Percentiles rank a stretch among this genome's conserved stretches.
phyloP scores from a whole-genome alignment of 495 filamentous ascomycete genomes.

The Sporormia fimetaria region DNA sequence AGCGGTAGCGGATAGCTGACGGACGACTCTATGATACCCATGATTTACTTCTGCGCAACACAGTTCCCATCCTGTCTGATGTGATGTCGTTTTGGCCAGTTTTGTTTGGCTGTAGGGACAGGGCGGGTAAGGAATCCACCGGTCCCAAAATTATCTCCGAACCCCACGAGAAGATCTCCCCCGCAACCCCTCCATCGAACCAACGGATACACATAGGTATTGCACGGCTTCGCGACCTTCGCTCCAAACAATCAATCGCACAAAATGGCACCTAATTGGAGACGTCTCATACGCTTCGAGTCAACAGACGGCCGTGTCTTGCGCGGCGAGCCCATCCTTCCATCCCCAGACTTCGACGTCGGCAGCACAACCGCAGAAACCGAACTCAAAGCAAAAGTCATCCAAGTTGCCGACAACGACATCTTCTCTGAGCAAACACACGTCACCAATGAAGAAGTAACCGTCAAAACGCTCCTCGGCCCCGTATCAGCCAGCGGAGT shows the following conservation, averaged over 20 bases:
- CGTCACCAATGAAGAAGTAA: constrained; percentile 26
- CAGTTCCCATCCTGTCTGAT: background rate
- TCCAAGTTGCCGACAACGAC: constrained; percentile 31
- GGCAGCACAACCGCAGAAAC: constrained; percentile 33
- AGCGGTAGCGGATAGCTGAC: constrained; percentile 3
- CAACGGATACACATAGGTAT: too few species aligned
- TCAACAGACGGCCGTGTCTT: constrained; percentile 37
- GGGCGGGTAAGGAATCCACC: too few species aligned
- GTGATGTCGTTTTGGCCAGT: too few species aligned
- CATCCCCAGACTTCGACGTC: constrained; percentile 32
- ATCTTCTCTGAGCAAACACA: constrained; percentile 32
- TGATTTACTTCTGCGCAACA: background rate
- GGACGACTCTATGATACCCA: constrained; percentile 17
- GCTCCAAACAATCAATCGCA: too few species aligned
- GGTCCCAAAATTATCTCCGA: too few species aligned
- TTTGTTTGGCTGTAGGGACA: too few species aligned
- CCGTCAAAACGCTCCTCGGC: constrained; percentile 28
- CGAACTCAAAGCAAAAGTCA: constrained; percentile 33
- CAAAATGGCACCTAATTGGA: constrained; percentile 28
- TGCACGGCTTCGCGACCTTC: too few species aligned
- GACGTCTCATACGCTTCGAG: constrained; percentile 41
- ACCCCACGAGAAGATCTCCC: too few species aligned
- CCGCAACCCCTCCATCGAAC: too few species aligned
- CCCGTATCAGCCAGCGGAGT: constrained; percentile 26
- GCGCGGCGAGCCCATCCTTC: constrained; percentile 41